Percentiles rank a stretch among this genome's conserved stretches.
Evolutionary conservation across 1,139 yeast genomes (phyloP).

Genomic region (Magnusiomyces fungicola): DNA sequence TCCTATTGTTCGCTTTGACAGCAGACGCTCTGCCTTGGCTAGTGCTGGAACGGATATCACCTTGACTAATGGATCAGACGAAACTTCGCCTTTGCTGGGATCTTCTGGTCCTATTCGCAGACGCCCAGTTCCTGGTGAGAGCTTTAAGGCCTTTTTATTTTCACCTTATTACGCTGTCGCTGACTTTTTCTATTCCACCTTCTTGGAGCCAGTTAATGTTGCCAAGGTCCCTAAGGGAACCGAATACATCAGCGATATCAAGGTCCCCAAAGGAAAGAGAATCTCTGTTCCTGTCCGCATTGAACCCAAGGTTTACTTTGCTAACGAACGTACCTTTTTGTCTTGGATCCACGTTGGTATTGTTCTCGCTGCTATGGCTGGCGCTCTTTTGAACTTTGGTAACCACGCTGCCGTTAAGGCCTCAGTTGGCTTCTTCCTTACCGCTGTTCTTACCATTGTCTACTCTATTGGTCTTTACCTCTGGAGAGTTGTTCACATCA

Average conservation of each 20-base stretch:
- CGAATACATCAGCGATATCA: constrained; percentile 47
- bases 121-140: constrained; percentile 6
- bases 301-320: constrained; percentile 97
- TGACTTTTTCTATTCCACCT: constrained; percentile 26
- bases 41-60: constrained; percentile 4
- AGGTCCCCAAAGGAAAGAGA: constrained; percentile 73
- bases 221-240: constrained; percentile 79
- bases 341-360: constrained; percentile 97
- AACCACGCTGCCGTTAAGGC: constrained; percentile 70
- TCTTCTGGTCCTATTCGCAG: constrained; percentile 10
- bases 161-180: constrained; percentile 7
- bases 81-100: constrained; percentile 23
- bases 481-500: constrained; percentile 75
- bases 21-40: constrained; percentile 2
- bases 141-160: constrained; percentile 6
- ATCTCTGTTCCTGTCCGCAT: constrained; percentile 95
- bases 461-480: constrained; percentile 73
- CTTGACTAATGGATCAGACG: constrained; percentile 21
- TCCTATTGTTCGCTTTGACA: constrained; percentile 23
- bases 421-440: constrained; percentile 78
- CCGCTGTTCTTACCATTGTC: constrained; percentile 64
- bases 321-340: constrained; percentile 94
- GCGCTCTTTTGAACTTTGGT: constrained; percentile 90
- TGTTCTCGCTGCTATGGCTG: constrained; percentile 87
- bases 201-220: constrained; percentile 42